These are phyloP conservation scores for Malassezia brasiliensis DNA, from an alignment of 1,284 basidiomycete genomes.

Conservation along the genomic window DNA sequence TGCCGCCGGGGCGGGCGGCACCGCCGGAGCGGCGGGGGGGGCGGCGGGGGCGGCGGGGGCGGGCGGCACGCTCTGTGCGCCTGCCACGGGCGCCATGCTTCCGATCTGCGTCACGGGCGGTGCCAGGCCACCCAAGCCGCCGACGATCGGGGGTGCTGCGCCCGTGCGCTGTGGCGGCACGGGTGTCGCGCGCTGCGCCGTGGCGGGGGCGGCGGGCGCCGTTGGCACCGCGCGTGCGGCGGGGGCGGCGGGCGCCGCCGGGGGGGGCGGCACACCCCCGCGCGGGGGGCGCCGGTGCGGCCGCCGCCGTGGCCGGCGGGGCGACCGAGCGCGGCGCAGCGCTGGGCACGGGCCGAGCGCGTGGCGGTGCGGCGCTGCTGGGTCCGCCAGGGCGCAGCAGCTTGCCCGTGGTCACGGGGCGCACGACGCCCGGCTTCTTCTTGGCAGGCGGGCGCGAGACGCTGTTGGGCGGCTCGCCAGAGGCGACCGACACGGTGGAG, in stretches of 20 bases:
- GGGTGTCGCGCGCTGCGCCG: neutral
- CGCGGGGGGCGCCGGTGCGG: constrained; percentile 16
- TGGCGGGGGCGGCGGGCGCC: constrained; percentile 7
- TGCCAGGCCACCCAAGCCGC: neutral
- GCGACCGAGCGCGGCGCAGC: constrained; percentile 25
- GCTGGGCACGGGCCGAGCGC: constrained; percentile 7
- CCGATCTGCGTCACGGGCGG: constrained; percentile 11
- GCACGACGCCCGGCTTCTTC: constrained; percentile 44
- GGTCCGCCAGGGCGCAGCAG: constrained; percentile 12
- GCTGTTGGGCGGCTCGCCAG: constrained; percentile 75
- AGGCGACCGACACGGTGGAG: constrained; percentile 73
- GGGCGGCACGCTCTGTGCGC: neutral
- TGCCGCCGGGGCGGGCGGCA: neutral
- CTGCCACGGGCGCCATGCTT: neutral
- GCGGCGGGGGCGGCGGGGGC: neutral
- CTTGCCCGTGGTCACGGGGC: constrained; percentile 7
- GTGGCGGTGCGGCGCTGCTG: neutral
- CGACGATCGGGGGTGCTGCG: neutral
- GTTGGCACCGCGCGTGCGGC: constrained; percentile 43
- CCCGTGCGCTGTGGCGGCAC: neutral
- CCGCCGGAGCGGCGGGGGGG: neutral
- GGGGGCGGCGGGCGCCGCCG: constrained; percentile 19
- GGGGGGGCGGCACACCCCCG: constrained; percentile 22
- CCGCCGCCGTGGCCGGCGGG: neutral
- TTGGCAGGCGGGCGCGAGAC: constrained; percentile 68